Evolutionary conservation across 345 rosid species (phyloP), one percentile per base, ranked within the genome.

Genomic region (Salix exigua): DNA sequence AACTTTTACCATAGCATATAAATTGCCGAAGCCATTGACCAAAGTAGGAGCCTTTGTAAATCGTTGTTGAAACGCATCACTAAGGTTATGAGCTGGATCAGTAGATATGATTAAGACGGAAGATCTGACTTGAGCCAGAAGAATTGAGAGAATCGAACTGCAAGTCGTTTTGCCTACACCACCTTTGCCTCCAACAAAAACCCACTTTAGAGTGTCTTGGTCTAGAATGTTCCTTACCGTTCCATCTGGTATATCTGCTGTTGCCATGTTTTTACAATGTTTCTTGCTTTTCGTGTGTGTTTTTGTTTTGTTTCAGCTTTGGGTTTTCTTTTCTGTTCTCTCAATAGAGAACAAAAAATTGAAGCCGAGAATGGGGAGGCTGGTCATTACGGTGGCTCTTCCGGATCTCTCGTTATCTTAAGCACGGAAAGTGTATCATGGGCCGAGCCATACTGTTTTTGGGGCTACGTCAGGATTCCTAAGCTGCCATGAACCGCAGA

Each of bases 1-100:
- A n/a, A 75, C 16, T 42, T 28, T 37, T 75, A 96, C 99, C 99
- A 96, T 94, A 53, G 98, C 97, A 61, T 89, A 96, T 44, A 96
- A 88, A 89, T 96, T 96, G 83, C 89, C 72, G 89, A 96, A 96
- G 16, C 98, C 98, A 86, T 90, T 88, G 69, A 94, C 96, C 80
- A 96, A 78, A 84, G 98, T 87, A 11, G 98, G 99, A 6, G 87
- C 78, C 85, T 89, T 96, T 37, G 97, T 90, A 84, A 96, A 96
- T 16, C 98, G 92, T 72, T 96, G 97, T 78, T 96, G 99, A 84
- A 96, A 96, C 7, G 98, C 98, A 77, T 96, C 97, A 84, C 98
- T 96, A 85, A 96, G 98, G 84, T 96, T 96, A 87, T 96, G 99
- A 83, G 99, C 99, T 2, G 99, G 99, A 75, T 96, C 99, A 60